Base-by-base conservation (phyloP, 495 filamentous ascomycete species). In the Pyrenula aspistea region DNA sequence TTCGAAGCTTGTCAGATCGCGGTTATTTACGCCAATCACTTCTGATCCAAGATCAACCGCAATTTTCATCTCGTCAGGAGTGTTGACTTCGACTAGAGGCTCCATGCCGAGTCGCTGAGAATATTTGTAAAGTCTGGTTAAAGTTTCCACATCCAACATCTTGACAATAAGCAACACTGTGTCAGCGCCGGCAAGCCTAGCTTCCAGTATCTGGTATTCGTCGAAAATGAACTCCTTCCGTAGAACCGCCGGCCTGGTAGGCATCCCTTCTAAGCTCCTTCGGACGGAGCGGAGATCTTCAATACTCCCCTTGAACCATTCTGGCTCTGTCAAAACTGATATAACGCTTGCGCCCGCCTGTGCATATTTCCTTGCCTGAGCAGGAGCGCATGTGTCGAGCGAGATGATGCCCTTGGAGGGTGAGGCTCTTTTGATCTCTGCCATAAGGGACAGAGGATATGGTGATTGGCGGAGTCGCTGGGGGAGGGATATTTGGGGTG, bases 141-240 rank as follows among this genome's bases (percentile, higher is more conserved):
- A 77, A n/a, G 86, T 76, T 25, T 79, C 81, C 31, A 79, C 68
- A 57, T 87, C 84, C 10, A 99, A 81, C 94, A 99, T 97, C 75
- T 99, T 99, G 10, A 99, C 94, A 58, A 99, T 99, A 31, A 99
- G 75, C 11, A 99, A 76, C 1, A 97, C 87, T 0, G 92, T 97
- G 68, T 99, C 93, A 24, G 94, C 93, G 50, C 93, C 93, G 1
- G 92, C 90, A 48, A 99, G 73, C 22, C 94, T 78, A 8, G 94
- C 93, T 68, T 99, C 93, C 24, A 99, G 73, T 56, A 99, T 97
- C 68, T 99, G 93, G 67, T 97, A 99, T 65, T 96, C 89, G 19
- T 96, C 91, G 63, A 99, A 97, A 49, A 99, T 83, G 63, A 99
- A 99, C 54, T 99, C 93, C 66, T 99, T 99, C 4, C 94, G 82